These are phyloP conservation scores for Spergularia marina DNA, from an alignment of 148 eudicot species.

Conservation along the genomic window DNA sequence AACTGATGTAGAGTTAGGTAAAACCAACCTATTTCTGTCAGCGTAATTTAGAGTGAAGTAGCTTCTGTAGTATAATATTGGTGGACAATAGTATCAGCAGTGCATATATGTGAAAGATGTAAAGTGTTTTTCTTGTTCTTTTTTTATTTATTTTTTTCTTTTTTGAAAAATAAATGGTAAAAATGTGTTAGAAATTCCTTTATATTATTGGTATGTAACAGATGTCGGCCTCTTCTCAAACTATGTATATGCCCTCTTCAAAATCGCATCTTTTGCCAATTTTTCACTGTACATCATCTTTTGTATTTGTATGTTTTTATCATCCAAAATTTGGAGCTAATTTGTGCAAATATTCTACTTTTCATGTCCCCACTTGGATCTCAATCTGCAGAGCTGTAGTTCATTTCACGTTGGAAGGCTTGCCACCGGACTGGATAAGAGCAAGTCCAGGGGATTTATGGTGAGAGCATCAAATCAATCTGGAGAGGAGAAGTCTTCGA, in stretches of 20 bases:
- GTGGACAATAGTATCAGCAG: background rate
- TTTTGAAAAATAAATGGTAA: too few relatives aligned
- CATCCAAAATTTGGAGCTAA: background rate
- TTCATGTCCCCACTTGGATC: conserved; percentile 1
- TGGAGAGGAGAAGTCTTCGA: conserved; percentile 47
- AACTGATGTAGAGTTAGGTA: background rate
- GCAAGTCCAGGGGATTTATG: conserved; percentile 45
- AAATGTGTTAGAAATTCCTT: too few relatives aligned
- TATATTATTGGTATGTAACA: background rate
- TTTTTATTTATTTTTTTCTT: too few relatives aligned
- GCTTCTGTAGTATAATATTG: background rate
- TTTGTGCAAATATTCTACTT: background rate
- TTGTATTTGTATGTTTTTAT: too few relatives aligned
- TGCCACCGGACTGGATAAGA: conserved; percentile 41
- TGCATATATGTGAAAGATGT: too few relatives aligned
- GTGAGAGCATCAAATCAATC: conserved; percentile 61
- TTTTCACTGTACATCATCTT: too few relatives aligned
- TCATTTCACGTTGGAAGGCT: conserved; percentile 47
- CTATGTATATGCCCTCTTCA: too few relatives aligned
- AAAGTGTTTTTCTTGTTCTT: too few relatives aligned
- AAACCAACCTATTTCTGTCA: background rate
- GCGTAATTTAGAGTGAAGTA: background rate
- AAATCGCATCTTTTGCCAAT: too few relatives aligned
- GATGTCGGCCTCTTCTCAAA: background rate
- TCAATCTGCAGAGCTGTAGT: conserved; percentile 38